A percentile compares a stretch with the other conserved stretches of the same genome.
Evolutionary conservation across 2,329 filamentous ascomycete species (phyloP).

Genomic region (Cyphellophora europaea): DNA sequence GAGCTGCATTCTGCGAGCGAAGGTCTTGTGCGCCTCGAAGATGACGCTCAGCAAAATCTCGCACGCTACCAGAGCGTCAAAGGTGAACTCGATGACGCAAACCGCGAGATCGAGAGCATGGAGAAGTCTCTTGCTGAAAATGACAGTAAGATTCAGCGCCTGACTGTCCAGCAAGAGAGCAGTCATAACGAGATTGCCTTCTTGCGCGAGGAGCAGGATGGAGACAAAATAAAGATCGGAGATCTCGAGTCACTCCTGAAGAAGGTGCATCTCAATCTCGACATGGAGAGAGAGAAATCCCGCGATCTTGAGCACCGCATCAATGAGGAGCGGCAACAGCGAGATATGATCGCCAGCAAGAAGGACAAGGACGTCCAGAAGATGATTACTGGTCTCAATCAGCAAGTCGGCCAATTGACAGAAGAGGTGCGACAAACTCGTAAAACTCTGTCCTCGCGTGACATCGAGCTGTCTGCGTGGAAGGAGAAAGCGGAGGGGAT

Average conservation of each 20-base stretch:
- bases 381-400: slow-evolving; percentile 84
- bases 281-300: slow-evolving; percentile 71
- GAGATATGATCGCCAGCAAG: slow-evolving; percentile 74
- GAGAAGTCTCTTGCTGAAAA: slow-evolving; percentile 77
- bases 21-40: slow-evolving; percentile 74
- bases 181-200: slow-evolving; percentile 90
- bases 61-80: slow-evolving; percentile 75
- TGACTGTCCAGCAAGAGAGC: slow-evolving; percentile 86
- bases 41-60: slow-evolving; percentile 73
- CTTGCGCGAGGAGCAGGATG: slow-evolving; percentile 90
- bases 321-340: slow-evolving; percentile 70
- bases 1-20: slow-evolving; percentile 92
- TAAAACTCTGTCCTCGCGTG: slow-evolving; percentile 71
- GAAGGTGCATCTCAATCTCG: slow-evolving; percentile 66
- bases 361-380: slow-evolving; percentile 95
- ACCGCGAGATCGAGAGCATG: slow-evolving; percentile 75
- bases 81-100: slow-evolving; percentile 70
- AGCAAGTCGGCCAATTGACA: slow-evolving; percentile 69
- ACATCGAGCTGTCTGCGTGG: slow-evolving; percentile 84
- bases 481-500: slow-evolving; percentile 84
- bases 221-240: slow-evolving; percentile 95
- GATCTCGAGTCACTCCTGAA: slow-evolving; percentile 79
- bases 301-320: slow-evolving; percentile 67
- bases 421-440: slow-evolving; percentile 76
- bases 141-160: slow-evolving; percentile 76